Evolutionary conservation across 441 rosid species (phyloP).

Genomic region (Hura crepitans): DNA sequence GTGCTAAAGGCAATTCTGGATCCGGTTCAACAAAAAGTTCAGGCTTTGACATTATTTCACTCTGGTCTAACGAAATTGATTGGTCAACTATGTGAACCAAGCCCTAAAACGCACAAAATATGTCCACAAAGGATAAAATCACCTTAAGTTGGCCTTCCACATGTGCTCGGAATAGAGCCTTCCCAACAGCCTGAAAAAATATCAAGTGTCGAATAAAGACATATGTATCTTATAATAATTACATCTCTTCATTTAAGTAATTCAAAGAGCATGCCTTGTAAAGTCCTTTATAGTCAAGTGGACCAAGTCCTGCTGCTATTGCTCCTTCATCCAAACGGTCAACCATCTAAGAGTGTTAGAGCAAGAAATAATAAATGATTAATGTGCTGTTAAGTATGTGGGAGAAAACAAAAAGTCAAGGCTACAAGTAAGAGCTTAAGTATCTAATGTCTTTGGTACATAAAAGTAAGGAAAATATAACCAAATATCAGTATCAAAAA

Average conservation of each 20-base stretch:
- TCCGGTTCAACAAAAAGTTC: conserved; percentile 96
- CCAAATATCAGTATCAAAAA: background rate
- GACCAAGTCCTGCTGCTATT: conserved; percentile 64
- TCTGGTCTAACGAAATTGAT: conserved; percentile 42
- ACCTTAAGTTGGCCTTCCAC: conserved; percentile 99
- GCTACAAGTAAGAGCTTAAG: background rate
- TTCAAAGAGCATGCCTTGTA: conserved; percentile 56
- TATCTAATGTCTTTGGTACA: background rate
- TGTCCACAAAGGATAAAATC: conserved; percentile 17
- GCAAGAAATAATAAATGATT: conserved; percentile 11
- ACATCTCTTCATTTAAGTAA: conserved; percentile 8
- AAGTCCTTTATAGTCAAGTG: conserved; percentile 80
- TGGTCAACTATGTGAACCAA: conserved; percentile 22
- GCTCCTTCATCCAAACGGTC: conserved; percentile 88
- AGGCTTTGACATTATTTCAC: conserved; percentile 95
- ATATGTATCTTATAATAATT: conserved; percentile 14
- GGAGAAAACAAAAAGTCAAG: background rate
- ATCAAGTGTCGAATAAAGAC: conserved; percentile 19
- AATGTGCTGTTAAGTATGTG: conserved; percentile 5
- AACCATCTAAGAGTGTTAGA: conserved; percentile 66
- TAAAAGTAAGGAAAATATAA: background rate
- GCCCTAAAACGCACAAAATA: conserved; percentile 5
- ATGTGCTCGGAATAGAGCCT: conserved; percentile 95
- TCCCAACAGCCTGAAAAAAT: conserved; percentile 80
- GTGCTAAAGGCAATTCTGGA: conserved; percentile 86